Conservation (phyloP, 257 asterid genomes). For the Catharanthus roseus region DNA sequence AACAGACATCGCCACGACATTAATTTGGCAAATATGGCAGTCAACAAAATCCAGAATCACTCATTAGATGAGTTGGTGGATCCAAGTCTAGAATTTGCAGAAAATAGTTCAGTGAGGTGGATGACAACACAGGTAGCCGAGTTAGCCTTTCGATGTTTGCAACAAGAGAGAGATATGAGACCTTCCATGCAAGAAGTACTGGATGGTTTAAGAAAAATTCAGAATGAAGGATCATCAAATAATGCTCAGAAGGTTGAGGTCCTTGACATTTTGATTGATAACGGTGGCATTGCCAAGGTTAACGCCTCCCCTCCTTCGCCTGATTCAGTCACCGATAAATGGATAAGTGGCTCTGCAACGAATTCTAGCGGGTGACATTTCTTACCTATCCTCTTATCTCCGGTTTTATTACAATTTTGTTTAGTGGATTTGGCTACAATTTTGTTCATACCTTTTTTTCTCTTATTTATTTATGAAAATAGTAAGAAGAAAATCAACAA, state of each 20-base stretch:
- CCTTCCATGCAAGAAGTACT: conserved; percentile 80
- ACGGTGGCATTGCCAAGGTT: conserved; percentile 30
- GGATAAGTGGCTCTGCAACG: conserved; percentile 34
- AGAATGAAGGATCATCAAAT: conserved; percentile 46
- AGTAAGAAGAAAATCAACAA: conserved; percentile 1
- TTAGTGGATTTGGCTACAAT: conserved; percentile 8
- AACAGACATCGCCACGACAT: conserved; percentile 65
- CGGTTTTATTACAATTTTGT: conserved; percentile 1
- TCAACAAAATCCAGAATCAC: conserved; percentile 64
- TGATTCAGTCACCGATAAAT: conserved; percentile 39
- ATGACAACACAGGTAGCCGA: conserved; percentile 62
- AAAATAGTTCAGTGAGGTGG: conserved; percentile 43
- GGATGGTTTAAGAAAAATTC: conserved; percentile 44
- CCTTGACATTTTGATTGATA: conserved; percentile 51
- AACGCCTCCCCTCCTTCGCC: conserved; percentile 38
- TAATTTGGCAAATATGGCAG: conserved; percentile 78
- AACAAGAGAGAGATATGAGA: conserved; percentile 69
- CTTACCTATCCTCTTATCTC: neutral
- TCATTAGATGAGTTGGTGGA: conserved; percentile 62
- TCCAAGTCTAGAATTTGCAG: conserved; percentile 48
- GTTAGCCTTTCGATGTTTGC: conserved; percentile 80
- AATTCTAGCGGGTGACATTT: conserved; percentile 41
- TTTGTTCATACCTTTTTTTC: neutral
- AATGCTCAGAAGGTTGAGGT: conserved; percentile 48
- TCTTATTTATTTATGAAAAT: neutral